Percentiles rank a stretch among this genome's conserved stretches.
These are phyloP conservation scores for Actinomortierella wolfii DNA, from an alignment of 371 early-diverging fungal genomes.

Conservation along the genomic window DNA sequence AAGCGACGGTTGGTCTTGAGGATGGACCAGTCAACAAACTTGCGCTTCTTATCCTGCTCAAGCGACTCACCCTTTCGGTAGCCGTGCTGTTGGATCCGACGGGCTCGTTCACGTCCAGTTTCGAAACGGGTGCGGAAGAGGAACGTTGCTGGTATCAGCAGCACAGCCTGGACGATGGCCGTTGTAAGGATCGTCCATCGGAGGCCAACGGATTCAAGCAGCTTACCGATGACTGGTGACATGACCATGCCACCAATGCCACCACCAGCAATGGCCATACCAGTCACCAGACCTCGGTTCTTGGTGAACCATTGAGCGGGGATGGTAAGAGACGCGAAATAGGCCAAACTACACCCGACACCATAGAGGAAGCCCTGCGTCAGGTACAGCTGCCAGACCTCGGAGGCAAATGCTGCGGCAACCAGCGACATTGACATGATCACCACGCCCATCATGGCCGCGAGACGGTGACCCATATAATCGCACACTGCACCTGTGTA, in stretches of 20 bases:
- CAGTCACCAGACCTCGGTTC: conserved; percentile 74
- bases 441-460: conserved; percentile 49
- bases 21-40: conserved; percentile 47
- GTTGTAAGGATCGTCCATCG: conserved; percentile 68
- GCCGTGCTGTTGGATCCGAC: conserved; percentile 25
- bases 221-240: conserved; percentile 63
- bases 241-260: conserved; percentile 81
- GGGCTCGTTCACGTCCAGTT: conserved; percentile 20
- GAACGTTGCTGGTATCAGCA: conserved; percentile 49
- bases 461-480: conserved; percentile 47
- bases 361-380: conserved; percentile 60
- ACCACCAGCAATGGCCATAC: conserved; percentile 76
- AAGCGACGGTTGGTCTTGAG: conserved; percentile 41
- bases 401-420: conserved; percentile 47
- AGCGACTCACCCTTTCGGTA: conserved; percentile 36
- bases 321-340: conserved; percentile 62
- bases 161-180: conserved; percentile 57
- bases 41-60: conserved; percentile 33
- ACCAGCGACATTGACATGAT: conserved; percentile 55
- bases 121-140: conserved; percentile 37
- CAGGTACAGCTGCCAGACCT: conserved; percentile 61
- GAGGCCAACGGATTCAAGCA: conserved; percentile 61
- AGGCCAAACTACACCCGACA: conserved; percentile 56
- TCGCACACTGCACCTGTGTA: conserved; percentile 48
- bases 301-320: conserved; percentile 80